Base-by-base conservation (phyloP, 805 yeast genomes). In the Hanseniaspora nectarophila region DNA sequence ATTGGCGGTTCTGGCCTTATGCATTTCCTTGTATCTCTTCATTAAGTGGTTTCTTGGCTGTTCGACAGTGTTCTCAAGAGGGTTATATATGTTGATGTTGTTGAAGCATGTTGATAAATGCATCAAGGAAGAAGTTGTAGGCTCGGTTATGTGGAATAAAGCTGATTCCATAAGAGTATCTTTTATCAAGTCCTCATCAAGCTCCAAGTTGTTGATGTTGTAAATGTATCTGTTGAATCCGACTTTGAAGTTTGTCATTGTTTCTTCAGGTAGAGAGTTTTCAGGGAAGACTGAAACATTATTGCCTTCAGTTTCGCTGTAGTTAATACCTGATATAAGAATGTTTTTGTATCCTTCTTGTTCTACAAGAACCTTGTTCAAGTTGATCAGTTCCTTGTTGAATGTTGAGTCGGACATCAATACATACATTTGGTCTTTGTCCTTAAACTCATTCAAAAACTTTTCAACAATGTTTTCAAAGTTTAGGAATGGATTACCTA, bases 21-120 rank as follows among this genome's bases (percentile, higher is more conserved):
- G 90, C 86, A 92, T 87, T 60, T 75, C 80, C 56, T 83, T 74
- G 62, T 92, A 92, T 33, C 98, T 74, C 58, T 82, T 81, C 82
- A 81, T 82, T 52, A 92, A 68, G 10, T 87, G 81, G 0, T 94
- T 88, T 59, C 73, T 78, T 1, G 94, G 89, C 0, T 88, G 89
- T 37, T 67, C 67, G 58, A 73, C 77, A 1, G 92, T 88, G 0
- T 87, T 89, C 0, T 65, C 59, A 1, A 72, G 51, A 0, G 63
- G 54, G 13, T 63, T 53, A 1, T 63, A 48, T 0, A 56, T 45
- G 1, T 82, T 72, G 52, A 83, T 77, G 0, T 76, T 67, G 4
- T 67, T 61, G 60, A 89, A 88, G 40, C 77, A 72, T 0, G 97
- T 87, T 0, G 85, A 76, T 47, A 92, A 69, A 58, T 78, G 82